Evolutionary conservation across 225 moss, liverwort and hornwort species (phyloP).

Genomic region (Neckera pumila): DNA sequence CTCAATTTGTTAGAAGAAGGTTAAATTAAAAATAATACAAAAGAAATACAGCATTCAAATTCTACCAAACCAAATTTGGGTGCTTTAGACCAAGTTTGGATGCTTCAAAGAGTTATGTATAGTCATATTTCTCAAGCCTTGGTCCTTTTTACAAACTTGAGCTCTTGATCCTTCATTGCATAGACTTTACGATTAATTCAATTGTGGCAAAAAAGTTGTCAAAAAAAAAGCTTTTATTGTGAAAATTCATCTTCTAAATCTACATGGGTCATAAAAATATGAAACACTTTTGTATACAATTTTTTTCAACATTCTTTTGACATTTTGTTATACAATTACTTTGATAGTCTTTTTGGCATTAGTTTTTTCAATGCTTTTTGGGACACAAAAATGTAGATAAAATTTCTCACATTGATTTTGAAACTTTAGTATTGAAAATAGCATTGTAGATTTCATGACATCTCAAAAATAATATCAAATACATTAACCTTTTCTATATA

Average conservation of each 20-base stretch:
- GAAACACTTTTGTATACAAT: too few species aligned
- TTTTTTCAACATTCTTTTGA: not conserved
- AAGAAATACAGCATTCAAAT: too few species aligned
- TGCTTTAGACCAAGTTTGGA: too few species aligned
- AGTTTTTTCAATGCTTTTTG: not conserved
- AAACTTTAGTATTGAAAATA: not conserved
- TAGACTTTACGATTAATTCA: too few species aligned
- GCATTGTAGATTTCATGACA: accelerated
- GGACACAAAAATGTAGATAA: not conserved
- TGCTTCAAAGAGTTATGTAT: too few species aligned
- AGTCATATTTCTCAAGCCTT: too few species aligned
- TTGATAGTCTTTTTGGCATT: accelerated
- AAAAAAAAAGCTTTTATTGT: not conserved
- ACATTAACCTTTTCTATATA: too few species aligned
- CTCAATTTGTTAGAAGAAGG: too few species aligned
- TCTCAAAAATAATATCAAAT: accelerated
- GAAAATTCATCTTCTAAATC: not conserved
- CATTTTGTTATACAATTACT: not conserved
- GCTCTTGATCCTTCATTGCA: too few species aligned
- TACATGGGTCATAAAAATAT: not conserved
- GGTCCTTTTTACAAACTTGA: too few species aligned
- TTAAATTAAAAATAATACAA: too few species aligned
- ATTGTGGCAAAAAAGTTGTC: not conserved
- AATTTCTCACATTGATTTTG: not conserved
- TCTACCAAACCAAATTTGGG: too few species aligned